Evolutionary conservation across 768 basidiomycete genomes (phyloP), one percentile per base, ranked within the genome.

Genomic region (Auricularia cornea): DNA sequence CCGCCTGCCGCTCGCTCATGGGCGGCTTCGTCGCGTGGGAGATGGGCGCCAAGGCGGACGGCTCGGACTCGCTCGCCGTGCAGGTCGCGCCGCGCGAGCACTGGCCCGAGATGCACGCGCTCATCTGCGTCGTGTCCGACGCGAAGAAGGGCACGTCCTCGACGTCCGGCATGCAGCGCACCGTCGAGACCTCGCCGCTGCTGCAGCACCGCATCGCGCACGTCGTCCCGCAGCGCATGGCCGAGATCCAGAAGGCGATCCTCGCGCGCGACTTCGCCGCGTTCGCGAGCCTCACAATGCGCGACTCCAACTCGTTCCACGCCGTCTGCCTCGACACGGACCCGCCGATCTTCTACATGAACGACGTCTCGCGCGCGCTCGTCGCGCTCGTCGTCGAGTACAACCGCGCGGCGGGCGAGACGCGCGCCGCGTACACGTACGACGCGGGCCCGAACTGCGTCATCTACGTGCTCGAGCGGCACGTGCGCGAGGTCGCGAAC

Each of bases 371-470:
- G 63, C 83, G 90, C n/a, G 75, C 92, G n/a, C 92, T 99, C 77
- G 92, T 99, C 72, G 80, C 87, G 5, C 76, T 98, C 70, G 81
- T 99, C 68, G 88, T 90, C 48, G 97, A 98, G 77, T 87, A 94
- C 79, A 99, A 99, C 77, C 85, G 95, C 23, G 76, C 64, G 72
- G 83, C 74, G 56, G 78, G 80, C 2, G 83, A 84, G 60, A 78
- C 85, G 73, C 86, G 90, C 70, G 97, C 94, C 0, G 97, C 96
- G 48, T 99, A 99, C 76, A 99, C 97, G n/a, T 98, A 90, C 72
- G 97, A 99, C 70, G 97, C 97, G 0, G 97, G 97, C 33, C 97
- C 97, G 16, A 99, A 99, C 76, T 95, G 95, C 2, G 97, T 99
- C 72, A 93, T 99, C 70, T 99, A 98, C 76, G 84, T 94, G 0